phyloP scores from a whole-genome alignment of 1,284 basidiomycete genomes.

The Phlebopus sp. region DNA sequence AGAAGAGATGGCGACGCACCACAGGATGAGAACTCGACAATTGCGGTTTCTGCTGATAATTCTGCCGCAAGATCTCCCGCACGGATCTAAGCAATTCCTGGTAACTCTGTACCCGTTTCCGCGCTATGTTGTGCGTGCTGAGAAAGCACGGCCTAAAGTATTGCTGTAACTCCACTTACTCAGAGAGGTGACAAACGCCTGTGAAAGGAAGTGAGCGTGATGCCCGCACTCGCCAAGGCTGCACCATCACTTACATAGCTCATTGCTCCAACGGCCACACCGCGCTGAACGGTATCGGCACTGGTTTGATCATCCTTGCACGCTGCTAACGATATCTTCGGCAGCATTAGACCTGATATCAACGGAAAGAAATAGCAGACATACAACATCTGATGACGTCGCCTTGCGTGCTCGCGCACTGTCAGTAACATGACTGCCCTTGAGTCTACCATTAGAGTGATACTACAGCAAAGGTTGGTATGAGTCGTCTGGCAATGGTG shows the following conservation, averaged over 20 bases:
- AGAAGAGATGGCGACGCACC: conserved; percentile 39
- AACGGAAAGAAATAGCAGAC: conserved; percentile 29
- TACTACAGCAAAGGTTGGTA: conserved; percentile 42
- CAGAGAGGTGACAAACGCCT: conserved; percentile 71
- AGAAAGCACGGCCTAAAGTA: neutral
- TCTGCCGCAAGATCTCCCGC: conserved; percentile 55
- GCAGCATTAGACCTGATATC: neutral
- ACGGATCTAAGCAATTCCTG: conserved; percentile 68
- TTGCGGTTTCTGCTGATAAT: conserved; percentile 82
- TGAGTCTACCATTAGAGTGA: conserved; percentile 55
- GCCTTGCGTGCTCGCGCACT: conserved; percentile 35
- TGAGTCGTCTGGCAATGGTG: neutral
- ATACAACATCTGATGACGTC: conserved; percentile 48
- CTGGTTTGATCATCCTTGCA: conserved; percentile 80
- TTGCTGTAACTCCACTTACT: conserved; percentile 33
- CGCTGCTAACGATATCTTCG: conserved; percentile 64
- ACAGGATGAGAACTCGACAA: conserved; percentile 71
- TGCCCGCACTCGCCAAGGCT: neutral
- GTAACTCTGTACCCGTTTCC: conserved; percentile 71
- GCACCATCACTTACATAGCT: conserved; percentile 51
- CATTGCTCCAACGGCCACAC: conserved; percentile 70
- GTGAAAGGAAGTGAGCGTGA: conserved; percentile 6
- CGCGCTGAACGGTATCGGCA: conserved; percentile 50
- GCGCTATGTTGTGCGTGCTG: conserved; percentile 33
- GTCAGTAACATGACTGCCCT: conserved; percentile 44